Evolutionary conservation across 805 yeast species (phyloP).

Genomic region (Teunomyces atbi): DNA sequence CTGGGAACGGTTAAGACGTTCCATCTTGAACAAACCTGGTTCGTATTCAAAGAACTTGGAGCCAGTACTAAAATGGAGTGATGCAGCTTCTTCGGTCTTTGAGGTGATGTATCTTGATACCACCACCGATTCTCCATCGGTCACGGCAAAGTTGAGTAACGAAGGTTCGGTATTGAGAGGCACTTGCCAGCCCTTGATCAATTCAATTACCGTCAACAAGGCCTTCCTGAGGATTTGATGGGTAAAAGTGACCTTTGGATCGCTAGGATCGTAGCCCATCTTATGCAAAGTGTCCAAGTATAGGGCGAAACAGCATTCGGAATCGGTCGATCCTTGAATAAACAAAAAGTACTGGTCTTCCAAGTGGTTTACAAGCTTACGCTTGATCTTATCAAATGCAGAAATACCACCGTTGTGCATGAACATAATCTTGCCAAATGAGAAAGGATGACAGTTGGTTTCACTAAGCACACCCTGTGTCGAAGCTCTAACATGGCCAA

Average conservation of each 20-base stretch:
- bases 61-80: constrained; percentile 91
- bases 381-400: constrained; percentile 69
- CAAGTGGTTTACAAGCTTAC: constrained; percentile 66
- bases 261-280: constrained; percentile 71
- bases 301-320: constrained; percentile 92
- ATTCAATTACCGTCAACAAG: constrained; percentile 66
- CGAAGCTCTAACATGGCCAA: constrained; percentile 95
- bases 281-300: constrained; percentile 73
- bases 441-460: constrained; percentile 96
- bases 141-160: constrained; percentile 86
- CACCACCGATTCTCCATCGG: constrained; percentile 86
- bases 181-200: constrained; percentile 76
- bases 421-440: constrained; percentile 82
- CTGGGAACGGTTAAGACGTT: constrained; percentile 86
- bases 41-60: constrained; percentile 85
- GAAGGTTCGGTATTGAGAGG: constrained; percentile 67
- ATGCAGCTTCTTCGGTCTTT: constrained; percentile 91
- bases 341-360: constrained; percentile 75
- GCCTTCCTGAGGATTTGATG: constrained; percentile 66
- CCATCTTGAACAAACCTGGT: constrained; percentile 94
- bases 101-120: constrained; percentile 88
- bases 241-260: constrained; percentile 35
- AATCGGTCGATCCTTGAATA: constrained; percentile 93
- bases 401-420: constrained; percentile 97
- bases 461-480: constrained; percentile 93